Evolutionary conservation across 108 stramenopile genomes (phyloP).

Genomic region (Cyclotella choctawhatcheeana): DNA sequence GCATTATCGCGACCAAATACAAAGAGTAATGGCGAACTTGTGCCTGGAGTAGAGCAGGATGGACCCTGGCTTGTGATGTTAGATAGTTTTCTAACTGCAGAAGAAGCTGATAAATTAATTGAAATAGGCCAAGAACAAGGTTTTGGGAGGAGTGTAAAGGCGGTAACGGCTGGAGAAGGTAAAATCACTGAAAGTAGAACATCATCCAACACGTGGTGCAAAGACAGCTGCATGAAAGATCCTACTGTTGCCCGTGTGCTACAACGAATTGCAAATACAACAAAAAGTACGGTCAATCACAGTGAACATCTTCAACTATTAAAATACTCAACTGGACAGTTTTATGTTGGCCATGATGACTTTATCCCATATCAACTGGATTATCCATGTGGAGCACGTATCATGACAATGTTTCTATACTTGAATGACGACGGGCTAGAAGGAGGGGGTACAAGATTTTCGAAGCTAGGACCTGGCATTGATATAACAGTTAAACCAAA

Average conservation of each 20-base stretch:
- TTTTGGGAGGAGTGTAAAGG: slow-evolving; percentile 38
- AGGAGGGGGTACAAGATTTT: slow-evolving; percentile 58
- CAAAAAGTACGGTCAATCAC: slow-evolving; percentile 51
- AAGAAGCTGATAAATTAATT: slow-evolving; percentile 65
- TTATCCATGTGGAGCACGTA: slow-evolving; percentile 74
- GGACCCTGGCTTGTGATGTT: slow-evolving; percentile 82
- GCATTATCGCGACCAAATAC: slow-evolving; percentile 63
- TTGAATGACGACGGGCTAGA: slow-evolving; percentile 69
- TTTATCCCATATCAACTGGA: slow-evolving; percentile 41
- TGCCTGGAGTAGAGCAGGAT: slow-evolving; percentile 35
- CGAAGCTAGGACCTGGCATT: slow-evolving; percentile 21
- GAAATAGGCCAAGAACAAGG: slow-evolving; percentile 57
- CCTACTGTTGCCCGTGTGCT: slow-evolving; percentile 41
- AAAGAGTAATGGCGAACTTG: slow-evolving; percentile 29
- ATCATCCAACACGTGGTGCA: slow-evolving; percentile 70
- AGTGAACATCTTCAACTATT: slow-evolving; percentile 76
- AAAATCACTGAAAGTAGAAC: slow-evolving; percentile 66
- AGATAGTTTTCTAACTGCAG: slow-evolving; percentile 73
- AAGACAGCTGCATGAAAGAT: slow-evolving; percentile 32
- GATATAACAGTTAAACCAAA: slow-evolving; percentile 44
- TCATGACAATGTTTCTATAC: slow-evolving; percentile 86
- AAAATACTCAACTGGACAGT: slow-evolving; percentile 62
- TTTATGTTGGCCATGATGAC: slow-evolving; percentile 63
- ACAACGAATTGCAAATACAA: slow-evolving; percentile 56
- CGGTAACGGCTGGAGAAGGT: slow-evolving; percentile 28